These are phyloP conservation scores for Leishmania gerbilli DNA, from an alignment of 208 protist genomes.

Conservation along the genomic window DNA sequence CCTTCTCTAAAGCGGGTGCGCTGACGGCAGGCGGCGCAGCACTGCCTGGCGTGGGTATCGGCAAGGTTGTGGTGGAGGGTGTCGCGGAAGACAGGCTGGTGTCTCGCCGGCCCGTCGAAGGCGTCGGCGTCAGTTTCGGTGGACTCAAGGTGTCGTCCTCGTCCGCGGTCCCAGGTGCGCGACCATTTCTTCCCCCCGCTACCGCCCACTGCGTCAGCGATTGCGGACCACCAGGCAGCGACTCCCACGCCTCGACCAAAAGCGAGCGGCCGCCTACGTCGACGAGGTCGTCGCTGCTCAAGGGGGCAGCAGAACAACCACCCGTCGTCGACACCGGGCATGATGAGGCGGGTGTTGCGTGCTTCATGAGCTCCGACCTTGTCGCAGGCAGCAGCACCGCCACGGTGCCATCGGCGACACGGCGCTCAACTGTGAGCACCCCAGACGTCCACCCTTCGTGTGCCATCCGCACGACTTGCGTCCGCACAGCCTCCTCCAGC, in stretches of 20 bases:
- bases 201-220: constrained; percentile 25
- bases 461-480: constrained; percentile 60
- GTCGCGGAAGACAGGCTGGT: neutral
- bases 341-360: neutral
- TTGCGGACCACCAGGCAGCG: constrained; percentile 16
- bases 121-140: neutral
- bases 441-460: constrained; percentile 34
- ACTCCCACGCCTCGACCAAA: constrained; percentile 25
- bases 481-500: constrained; percentile 69
- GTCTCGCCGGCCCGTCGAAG: neutral
- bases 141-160: neutral
- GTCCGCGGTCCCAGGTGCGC: neutral
- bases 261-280: constrained; percentile 4
- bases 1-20: constrained; percentile 21
- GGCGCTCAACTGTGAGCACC: constrained; percentile 66
- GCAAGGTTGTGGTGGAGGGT: neutral
- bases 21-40: neutral
- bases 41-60: neutral
- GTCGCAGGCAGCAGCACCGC: constrained; percentile 21
- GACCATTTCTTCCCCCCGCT: neutral
- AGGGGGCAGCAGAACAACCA: neutral
- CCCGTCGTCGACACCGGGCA: neutral
- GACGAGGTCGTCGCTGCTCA: neutral
- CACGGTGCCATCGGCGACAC: constrained; percentile 18
- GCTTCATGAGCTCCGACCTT: neutral